These are phyloP conservation scores for Zygotorulaspora sp. DNA, from an alignment of 805 yeast species.

Conservation along the genomic window DNA sequence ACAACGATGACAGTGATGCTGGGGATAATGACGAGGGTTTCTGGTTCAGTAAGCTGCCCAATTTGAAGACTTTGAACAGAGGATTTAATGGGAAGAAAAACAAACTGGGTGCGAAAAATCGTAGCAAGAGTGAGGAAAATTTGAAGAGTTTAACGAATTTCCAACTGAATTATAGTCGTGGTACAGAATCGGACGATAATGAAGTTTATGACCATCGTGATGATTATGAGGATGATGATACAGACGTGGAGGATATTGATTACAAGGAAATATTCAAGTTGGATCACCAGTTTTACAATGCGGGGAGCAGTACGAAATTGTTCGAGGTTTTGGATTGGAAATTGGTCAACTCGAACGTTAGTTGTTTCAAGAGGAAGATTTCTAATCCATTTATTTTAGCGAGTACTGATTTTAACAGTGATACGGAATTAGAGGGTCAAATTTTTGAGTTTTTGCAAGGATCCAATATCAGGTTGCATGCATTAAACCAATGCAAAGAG, in stretches of 20 bases:
- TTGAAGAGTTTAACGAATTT: slow-evolving; percentile 11
- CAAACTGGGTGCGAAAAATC: background rate
- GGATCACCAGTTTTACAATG: slow-evolving; percentile 4
- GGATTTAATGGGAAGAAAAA: slow-evolving; percentile 1
- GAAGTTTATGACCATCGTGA: slow-evolving; percentile 8
- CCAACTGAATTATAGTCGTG: slow-evolving; percentile 22
- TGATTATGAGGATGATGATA: slow-evolving; percentile 5
- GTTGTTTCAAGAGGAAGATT: slow-evolving; percentile 6
- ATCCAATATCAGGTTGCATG: slow-evolving; percentile 25
- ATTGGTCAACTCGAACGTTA: slow-evolving; percentile 10
- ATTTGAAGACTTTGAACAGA: slow-evolving; percentile 8
- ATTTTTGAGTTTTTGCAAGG: slow-evolving; percentile 21
- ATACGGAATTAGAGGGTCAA: slow-evolving; percentile 14
- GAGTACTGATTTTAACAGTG: background rate
- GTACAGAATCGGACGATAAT: slow-evolving; percentile 17
- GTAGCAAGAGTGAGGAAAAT: background rate
- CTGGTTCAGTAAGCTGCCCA: slow-evolving; percentile 19
- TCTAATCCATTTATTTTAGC: slow-evolving; percentile 9
- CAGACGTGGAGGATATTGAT: slow-evolving; percentile 1
- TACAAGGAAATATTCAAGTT: slow-evolving; percentile 1
- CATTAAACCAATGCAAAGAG: slow-evolving; percentile 14
- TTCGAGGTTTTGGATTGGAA: slow-evolving; percentile 15
- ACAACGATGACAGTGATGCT: slow-evolving; percentile 8
- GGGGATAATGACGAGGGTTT: slow-evolving; percentile 15
- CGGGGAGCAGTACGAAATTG: background rate